Conservation (phyloP, 805 yeast species). For the Nakazawaea siamensis region DNA sequence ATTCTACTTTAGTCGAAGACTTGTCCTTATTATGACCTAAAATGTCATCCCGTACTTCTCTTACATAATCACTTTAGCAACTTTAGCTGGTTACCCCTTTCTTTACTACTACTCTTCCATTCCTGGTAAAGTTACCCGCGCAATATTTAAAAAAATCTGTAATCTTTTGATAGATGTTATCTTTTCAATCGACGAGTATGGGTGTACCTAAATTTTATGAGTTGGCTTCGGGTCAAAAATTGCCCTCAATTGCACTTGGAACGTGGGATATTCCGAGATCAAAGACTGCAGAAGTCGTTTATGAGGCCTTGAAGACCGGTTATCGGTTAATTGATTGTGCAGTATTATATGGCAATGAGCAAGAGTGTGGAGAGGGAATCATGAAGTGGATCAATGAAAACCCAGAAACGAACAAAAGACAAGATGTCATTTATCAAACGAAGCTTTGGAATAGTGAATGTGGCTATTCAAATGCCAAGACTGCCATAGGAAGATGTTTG, state of each 20-base stretch:
- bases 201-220: constrained; percentile 18
- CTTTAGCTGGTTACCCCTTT: too few species aligned
- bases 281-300: constrained; percentile 30
- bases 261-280: constrained; percentile 32
- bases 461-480: constrained; percentile 48
- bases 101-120: too few species aligned
- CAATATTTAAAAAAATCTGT: too few species aligned
- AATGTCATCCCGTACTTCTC: too few species aligned
- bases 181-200: background rate
- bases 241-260: constrained; percentile 44
- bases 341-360: constrained; percentile 37
- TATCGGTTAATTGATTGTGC: constrained; percentile 43
- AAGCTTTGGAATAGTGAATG: constrained; percentile 66
- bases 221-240: constrained; percentile 44
- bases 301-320: constrained; percentile 34
- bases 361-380: constrained; percentile 41
- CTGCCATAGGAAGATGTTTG: constrained; percentile 51
- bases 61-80: too few species aligned
- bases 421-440: constrained; percentile 56
- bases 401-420: constrained; percentile 31
- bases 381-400: constrained; percentile 28
- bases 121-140: too few species aligned
- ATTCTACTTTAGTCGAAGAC: too few species aligned
- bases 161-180: background rate
- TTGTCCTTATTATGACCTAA: too few species aligned